Conservation (phyloP, 2,329 filamentous ascomycete genomes). For the Fusarium siculi region DNA sequence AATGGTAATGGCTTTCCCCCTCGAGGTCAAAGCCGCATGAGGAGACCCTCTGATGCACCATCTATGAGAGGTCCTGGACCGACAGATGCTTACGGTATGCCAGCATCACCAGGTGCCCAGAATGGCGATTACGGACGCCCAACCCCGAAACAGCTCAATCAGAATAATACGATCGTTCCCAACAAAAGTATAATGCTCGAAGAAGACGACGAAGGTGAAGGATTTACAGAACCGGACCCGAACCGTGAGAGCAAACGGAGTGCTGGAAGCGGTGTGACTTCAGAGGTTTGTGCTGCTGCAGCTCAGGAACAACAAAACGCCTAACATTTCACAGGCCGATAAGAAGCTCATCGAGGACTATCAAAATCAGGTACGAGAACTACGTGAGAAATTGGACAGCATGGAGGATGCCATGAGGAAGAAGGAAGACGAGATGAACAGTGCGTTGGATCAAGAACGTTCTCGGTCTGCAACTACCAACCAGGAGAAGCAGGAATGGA, state of each 20-base stretch:
- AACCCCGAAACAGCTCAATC: conserved; percentile 83
- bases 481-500: conserved; percentile 77
- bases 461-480: conserved; percentile 62
- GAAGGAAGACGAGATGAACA: conserved; percentile 73
- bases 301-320: neutral
- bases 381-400: conserved; percentile 77
- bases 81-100: conserved; percentile 62
- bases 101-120: conserved; percentile 67
- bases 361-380: conserved; percentile 77
- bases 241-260: conserved; percentile 48
- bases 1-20: conserved; percentile 65
- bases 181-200: conserved; percentile 99
- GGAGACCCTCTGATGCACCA: conserved; percentile 70
- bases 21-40: conserved; percentile 63
- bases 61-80: conserved; percentile 64
- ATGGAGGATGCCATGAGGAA: conserved; percentile 76
- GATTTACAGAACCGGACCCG: conserved; percentile 61
- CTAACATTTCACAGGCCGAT: conserved; percentile 62
- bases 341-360: conserved; percentile 82
- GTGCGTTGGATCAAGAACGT: conserved; percentile 68
- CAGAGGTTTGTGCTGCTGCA: conserved; percentile 53
- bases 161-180: conserved; percentile 95
- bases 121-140: conserved; percentile 78
- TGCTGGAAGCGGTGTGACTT: conserved; percentile 44
- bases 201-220: conserved; percentile 81